phyloP scores from a whole-genome alignment of 208 protist species.

The Kentomonas sorsogonicus region DNA sequence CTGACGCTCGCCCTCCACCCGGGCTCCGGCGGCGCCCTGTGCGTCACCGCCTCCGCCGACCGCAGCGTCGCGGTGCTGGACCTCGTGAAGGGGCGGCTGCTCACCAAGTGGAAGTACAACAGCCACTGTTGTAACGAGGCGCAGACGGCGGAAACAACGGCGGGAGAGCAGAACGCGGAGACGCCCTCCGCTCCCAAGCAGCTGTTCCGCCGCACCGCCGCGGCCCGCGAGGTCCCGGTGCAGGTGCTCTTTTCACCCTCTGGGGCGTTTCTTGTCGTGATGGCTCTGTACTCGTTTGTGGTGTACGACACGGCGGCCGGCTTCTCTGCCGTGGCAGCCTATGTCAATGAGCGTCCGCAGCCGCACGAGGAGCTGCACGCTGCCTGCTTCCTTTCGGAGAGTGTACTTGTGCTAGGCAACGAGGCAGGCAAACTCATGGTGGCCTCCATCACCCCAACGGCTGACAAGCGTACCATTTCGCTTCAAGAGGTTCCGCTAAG shows the following conservation, averaged over 20 bases:
- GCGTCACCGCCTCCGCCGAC: constrained; percentile 51
- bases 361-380: constrained; percentile 48
- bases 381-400: constrained; percentile 29
- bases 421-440: constrained; percentile 29
- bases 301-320: constrained; percentile 39
- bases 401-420: constrained; percentile 44
- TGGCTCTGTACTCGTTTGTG: constrained; percentile 42
- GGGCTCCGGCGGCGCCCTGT: constrained; percentile 33
- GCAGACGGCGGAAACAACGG: background rate
- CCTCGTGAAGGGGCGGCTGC: constrained; percentile 34
- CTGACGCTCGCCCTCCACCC: constrained; percentile 47
- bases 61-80: constrained; percentile 62
- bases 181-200: background rate
- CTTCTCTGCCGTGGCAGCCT: constrained; percentile 25
- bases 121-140: constrained; percentile 3
- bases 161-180: background rate
- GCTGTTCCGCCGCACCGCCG: constrained; percentile 1
- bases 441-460: background rate
- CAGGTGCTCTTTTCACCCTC: constrained; percentile 43
- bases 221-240: constrained; percentile 30
- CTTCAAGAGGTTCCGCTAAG: constrained; percentile 2
- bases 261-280: constrained; percentile 35
- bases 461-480: background rate
- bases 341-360: constrained; percentile 24
- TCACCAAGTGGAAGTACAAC: constrained; percentile 80